Base-by-base conservation (phyloP, 192 early-diverging fungal genomes). In the Entrophospora sp. region DNA sequence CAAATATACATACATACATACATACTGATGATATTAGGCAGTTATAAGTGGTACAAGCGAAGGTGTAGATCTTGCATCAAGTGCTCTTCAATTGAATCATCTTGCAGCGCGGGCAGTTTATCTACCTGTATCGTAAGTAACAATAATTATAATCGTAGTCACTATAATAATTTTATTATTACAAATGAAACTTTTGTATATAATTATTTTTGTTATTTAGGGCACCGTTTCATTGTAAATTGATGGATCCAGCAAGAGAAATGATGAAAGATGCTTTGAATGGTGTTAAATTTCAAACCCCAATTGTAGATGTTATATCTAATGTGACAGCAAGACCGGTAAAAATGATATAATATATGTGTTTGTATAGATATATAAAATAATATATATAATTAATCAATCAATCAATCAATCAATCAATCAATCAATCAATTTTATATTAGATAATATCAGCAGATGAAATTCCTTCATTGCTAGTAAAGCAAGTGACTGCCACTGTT, bases 201-300 rank as follows among this genome's bases (percentile, higher is more conserved):
- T 9, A 2, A 18, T 8, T 35, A 14, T 51, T 36, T 7, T 14
- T 30, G 37, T 13, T 16, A 6, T 30, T 37, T 64, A 83, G 77
- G 22, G 96, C 94, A 24, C 96, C 96, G 2, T 98, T 98, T 68
- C 96, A 98, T 76, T 96, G 94, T 74, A 82, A 76, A 34, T 72
- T 98, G 58, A 96, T 98, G 96, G 78, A 79, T 31, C 88, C 90
- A 20, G 96, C 94, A 5, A 88, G 89, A 1, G 79, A 84, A 36
- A 78, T 71, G 22, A 89, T 98, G 82, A 79, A 77, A 35, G 67
- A 81, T 7, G 85, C 85, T 7, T 79, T 98, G n/a, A 78, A 73
- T n/a, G 72, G 72, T 40, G 77, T 87, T 9, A 80, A 86, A 38
- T 87, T 98, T 35, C 48, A 79, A n/a, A 75, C 79, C 30, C 94